Base-by-base conservation (phyloP, 176 grass and related monocot species). In the Ananas comosus region DNA sequence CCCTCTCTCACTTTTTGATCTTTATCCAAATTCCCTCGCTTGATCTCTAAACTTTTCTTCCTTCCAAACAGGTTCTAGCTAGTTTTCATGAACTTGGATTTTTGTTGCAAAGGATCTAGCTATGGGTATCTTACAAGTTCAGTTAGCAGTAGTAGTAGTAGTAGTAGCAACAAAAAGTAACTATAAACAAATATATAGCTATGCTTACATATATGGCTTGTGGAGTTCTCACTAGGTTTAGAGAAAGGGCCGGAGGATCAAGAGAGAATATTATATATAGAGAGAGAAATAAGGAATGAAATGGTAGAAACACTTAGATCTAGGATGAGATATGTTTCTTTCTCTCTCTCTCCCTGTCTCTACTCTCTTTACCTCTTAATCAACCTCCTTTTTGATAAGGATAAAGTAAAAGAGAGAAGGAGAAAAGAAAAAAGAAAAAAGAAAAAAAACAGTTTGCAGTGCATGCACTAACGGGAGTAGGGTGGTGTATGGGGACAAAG, bases 271-370 rank as follows among this genome's bases (percentile, higher is more conserved):
- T 49, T 24, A 68, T 23, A 25, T 24, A 53, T 65, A 49, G 21
- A 63, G 57, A 11, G 72, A 53, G 42, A 64, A 22, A 51, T 28
- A 48, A 79, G 23, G 13, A 25, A 74, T 51, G 21, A 70, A 64
- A 59, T 58, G n/a, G 70, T 42, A 42, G 33, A 22, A 16, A 28
- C 21, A 21, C 23, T 28, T 13, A 75, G 72, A 64, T 74, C 13
- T 66, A 33, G 42, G 18, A 18, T 3, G 23, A 50, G 10, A 4
- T 42, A 7, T 42, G 6, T 18, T 49, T 18, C 6, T 11, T 65
- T 59, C 17, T 13, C 12, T 51, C 12, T 27, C 49, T 42, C 13
- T 52, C 9, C 27, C 10, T 57, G 0, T 70, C n/a, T 53, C 3
- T 24, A 22, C 58, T 16, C 49, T 53, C 49, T 13, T 56, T 63